Percentiles rank a stretch among this genome's conserved stretches.
These are phyloP conservation scores for Citrus australasica DNA, from an alignment of 345 rosid genomes.

Conservation along the genomic window DNA sequence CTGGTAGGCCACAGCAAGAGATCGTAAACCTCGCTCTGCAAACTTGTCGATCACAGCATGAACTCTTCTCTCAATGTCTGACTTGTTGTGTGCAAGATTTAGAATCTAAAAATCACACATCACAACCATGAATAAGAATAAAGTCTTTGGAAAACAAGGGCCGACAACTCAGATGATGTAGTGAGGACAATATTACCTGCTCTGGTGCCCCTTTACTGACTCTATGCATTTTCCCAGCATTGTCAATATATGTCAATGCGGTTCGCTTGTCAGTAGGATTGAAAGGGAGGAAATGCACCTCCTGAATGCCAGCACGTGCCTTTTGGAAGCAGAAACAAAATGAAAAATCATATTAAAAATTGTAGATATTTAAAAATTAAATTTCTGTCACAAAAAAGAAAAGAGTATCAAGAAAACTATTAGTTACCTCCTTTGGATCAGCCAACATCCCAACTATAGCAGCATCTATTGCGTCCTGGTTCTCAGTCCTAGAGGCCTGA, in stretches of 20 bases:
- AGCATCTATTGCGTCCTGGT: constrained; percentile 96
- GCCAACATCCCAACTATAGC: constrained; percentile 97
- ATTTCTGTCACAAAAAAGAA: background rate
- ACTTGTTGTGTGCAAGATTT: constrained; percentile 79
- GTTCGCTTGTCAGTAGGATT: constrained; percentile 98
- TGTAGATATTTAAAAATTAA: background rate
- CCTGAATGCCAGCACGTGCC: constrained; percentile 97
- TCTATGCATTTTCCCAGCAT: constrained; percentile 86
- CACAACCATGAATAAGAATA: constrained; percentile 16
- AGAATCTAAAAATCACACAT: constrained; percentile 58
- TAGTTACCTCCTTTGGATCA: constrained; percentile 89
- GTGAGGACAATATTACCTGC: constrained; percentile 51
- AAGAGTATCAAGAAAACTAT: background rate
- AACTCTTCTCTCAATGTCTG: constrained; percentile 87
- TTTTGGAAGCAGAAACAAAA: constrained; percentile 21
- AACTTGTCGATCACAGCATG: constrained; percentile 94
- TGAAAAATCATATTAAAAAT: background rate
- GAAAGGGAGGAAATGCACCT: constrained; percentile 95
- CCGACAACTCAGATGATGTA: background rate
- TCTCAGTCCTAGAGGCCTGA: constrained; percentile 86
- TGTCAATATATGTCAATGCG: constrained; percentile 79
- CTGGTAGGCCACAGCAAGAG: constrained; percentile 98
- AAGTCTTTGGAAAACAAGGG: background rate
- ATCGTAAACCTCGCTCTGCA: constrained; percentile 91
- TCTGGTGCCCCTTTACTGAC: constrained; percentile 99